A percentile compares a stretch with the other conserved stretches of the same genome.
Evolutionary conservation across 208 protist species (phyloP).

Genomic region (Leishmania lainsoni): DNA sequence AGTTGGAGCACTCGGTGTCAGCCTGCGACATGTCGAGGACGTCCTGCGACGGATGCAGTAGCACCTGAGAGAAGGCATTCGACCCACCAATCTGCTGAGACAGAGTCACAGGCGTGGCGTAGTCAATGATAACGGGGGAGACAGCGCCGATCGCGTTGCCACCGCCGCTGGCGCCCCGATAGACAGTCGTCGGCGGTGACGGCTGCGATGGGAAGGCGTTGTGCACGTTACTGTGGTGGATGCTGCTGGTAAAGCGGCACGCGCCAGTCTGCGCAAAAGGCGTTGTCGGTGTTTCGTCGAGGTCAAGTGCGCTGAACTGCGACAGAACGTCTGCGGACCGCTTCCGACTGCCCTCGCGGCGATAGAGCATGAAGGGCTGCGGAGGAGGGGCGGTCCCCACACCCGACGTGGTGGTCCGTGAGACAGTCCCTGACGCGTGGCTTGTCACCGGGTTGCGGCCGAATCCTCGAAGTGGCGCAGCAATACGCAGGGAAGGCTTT

Average conservation of each 20-base stretch:
- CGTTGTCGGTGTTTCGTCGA: conserved; percentile 50
- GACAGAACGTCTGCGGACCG: conserved; percentile 61
- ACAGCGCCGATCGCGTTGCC: conserved; percentile 5
- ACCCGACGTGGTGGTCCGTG: neutral
- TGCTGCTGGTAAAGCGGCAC: conserved; percentile 14
- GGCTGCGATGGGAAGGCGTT: conserved; percentile 32
- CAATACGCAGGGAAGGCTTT: conserved; percentile 3
- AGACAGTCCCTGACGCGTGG: neutral
- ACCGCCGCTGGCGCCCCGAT: conserved; percentile 2
- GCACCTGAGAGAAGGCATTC: conserved; percentile 35
- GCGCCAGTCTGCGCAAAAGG: conserved; percentile 20
- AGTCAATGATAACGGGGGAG: conserved; percentile 35
- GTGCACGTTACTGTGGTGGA: neutral
- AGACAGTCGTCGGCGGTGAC: conserved; percentile 15
- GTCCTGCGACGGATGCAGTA: conserved; percentile 52
- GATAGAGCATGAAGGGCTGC: conserved; percentile 34
- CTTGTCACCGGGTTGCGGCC: neutral
- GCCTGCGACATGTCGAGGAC: conserved; percentile 75
- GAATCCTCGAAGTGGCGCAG: neutral
- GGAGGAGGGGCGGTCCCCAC: neutral
- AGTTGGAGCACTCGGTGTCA: conserved; percentile 77
- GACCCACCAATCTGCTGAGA: conserved; percentile 33
- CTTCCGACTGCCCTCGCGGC: conserved; percentile 57
- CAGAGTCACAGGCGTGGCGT: conserved; percentile 38
- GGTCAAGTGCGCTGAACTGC: conserved; percentile 73